phyloP scores from a whole-genome alignment of 1,284 basidiomycete genomes.

The Tremellales sp. region DNA sequence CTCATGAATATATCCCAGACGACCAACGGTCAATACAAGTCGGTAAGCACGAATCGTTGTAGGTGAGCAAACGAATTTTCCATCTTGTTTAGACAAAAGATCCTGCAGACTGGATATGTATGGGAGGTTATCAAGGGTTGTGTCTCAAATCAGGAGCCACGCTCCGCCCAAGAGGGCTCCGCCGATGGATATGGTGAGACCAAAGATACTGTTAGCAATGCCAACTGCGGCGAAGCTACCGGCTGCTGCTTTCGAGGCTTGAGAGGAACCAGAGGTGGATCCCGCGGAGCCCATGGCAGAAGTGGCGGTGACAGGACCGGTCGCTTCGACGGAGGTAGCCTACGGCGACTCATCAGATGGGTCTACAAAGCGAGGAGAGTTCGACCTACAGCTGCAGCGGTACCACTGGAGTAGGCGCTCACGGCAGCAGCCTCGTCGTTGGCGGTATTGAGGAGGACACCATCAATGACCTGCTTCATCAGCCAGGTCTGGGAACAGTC shows the following conservation, averaged over 20 bases:
- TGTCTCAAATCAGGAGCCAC: conserved; percentile 22
- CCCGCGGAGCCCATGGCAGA: conserved; percentile 14
- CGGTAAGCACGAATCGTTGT: no score
- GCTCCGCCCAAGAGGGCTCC: conserved; percentile 25
- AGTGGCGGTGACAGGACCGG: conserved; percentile 24
- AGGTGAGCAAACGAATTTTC: no score
- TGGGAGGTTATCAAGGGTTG: no score
- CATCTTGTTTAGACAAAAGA: no score
- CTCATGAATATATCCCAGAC: no score
- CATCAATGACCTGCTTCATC: conserved; percentile 56
- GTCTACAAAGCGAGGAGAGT: neutral
- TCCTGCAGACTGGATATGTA: no score
- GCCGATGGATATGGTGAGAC: conserved; percentile 17
- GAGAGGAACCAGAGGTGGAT: conserved; percentile 3
- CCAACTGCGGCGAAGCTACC: conserved; percentile 9
- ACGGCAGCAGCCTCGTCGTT: conserved; percentile 55
- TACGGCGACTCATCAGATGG: neutral
- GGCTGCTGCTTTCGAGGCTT: conserved; percentile 17
- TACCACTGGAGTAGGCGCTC: conserved; percentile 54
- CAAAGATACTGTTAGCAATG: conserved; percentile 15
- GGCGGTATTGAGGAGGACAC: conserved; percentile 58
- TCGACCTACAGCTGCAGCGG: conserved; percentile 22
- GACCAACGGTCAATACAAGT: no score
- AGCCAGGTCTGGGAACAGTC: no score
- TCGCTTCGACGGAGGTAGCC: conserved; percentile 22